Percentiles rank a stretch among this genome's conserved stretches.
These are phyloP conservation scores for Talaromyces nanjingensis DNA, from an alignment of 495 filamentous ascomycete genomes.

Conservation along the genomic window DNA sequence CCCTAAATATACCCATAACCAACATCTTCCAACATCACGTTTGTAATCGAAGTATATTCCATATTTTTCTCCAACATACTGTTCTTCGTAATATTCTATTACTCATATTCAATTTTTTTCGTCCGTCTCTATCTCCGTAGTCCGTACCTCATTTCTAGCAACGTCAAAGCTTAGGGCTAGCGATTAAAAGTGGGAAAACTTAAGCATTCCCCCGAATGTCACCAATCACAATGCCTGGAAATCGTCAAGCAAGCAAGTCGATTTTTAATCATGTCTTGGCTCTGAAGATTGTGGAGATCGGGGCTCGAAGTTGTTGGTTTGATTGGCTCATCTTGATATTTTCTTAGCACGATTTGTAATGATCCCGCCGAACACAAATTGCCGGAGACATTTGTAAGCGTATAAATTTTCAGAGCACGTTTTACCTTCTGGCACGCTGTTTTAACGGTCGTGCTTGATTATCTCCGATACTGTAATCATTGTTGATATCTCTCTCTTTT, in stretches of 20 bases:
- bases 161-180: no score
- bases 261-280: neutral
- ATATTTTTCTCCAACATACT: neutral
- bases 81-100: neutral
- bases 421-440: neutral
- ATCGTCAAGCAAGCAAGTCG: neutral
- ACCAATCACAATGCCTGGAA: neutral
- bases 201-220: neutral
- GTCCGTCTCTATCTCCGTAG: neutral
- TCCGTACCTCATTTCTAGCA: neutral
- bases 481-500: neutral
- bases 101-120: neutral
- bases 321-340: neutral
- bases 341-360: neutral
- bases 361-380: neutral
- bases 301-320: neutral
- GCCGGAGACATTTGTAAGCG: neutral
- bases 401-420: neutral
- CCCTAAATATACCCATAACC: neutral
- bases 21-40: neutral
- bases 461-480: neutral
- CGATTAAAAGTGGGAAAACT: no score
- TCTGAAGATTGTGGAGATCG: neutral
- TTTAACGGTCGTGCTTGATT: neutral
- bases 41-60: neutral